phyloP scores from a whole-genome alignment of 768 basidiomycete genomes.

The Phlebiopsis gigantea region DNA sequence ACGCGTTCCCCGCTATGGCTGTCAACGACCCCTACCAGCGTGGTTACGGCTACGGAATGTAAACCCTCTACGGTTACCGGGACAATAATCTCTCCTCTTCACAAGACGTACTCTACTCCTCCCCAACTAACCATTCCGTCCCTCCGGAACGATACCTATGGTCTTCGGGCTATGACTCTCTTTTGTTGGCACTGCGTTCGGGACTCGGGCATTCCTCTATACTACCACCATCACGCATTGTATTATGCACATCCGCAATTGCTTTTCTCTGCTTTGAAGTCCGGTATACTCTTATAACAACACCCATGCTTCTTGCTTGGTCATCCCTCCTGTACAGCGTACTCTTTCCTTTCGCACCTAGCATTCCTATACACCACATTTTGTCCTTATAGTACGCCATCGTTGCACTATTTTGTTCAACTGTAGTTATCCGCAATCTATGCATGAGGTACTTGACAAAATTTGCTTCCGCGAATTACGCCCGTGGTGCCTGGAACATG shows the following conservation, averaged over 20 bases:
- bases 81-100: background rate
- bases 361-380: conserved; percentile 30
- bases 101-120: conserved; percentile 6
- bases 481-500: no score
- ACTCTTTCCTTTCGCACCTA: conserved; percentile 11
- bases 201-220: conserved; percentile 27
- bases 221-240: conserved; percentile 34
- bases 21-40: conserved; percentile 67
- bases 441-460: conserved; percentile 15
- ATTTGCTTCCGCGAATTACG: no score
- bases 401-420: conserved; percentile 60
- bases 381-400: conserved; percentile 62
- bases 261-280: conserved; percentile 28
- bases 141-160: conserved; percentile 17
- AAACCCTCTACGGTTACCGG: conserved; percentile 27
- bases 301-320: conserved; percentile 22
- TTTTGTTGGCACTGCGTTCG: conserved; percentile 12
- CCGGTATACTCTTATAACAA: conserved; percentile 16
- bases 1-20: conserved; percentile 42
- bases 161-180: conserved; percentile 12
- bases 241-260: conserved; percentile 31
- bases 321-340: conserved; percentile 19
- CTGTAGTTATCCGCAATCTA: conserved; percentile 60
- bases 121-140: conserved; percentile 13
- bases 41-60: conserved; percentile 78